Evolutionary conservation across 768 basidiomycete species (phyloP).

Genomic region (Gloeopeniophorella convolvens): DNA sequence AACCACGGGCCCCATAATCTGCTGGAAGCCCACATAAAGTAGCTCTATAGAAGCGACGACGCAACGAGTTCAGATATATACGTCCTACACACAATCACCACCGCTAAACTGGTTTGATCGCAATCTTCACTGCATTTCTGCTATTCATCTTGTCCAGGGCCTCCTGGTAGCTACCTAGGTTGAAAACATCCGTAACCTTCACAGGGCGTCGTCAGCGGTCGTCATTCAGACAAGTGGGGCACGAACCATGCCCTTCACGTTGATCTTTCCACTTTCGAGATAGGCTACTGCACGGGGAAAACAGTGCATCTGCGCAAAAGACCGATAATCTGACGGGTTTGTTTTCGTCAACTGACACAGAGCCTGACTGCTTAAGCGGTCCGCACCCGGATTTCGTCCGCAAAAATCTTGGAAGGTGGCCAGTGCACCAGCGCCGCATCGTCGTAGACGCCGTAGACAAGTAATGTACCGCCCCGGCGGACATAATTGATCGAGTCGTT

Average conservation of each 20-base stretch:
- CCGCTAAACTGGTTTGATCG: slow-evolving; percentile 44
- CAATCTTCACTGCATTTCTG: slow-evolving; percentile 42
- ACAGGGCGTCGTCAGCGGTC: too few species aligned
- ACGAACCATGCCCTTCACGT: slow-evolving; percentile 67
- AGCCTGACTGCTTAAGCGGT: background rate
- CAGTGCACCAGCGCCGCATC: slow-evolving; percentile 80
- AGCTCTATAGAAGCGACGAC: too few species aligned
- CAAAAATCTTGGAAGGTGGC: slow-evolving; percentile 76
- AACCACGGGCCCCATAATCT: too few species aligned
- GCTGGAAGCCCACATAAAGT: too few species aligned
- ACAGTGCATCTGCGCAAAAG: slow-evolving; percentile 81
- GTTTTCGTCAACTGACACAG: background rate
- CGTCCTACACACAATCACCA: too few species aligned
- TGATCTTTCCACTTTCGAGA: slow-evolving; percentile 81
- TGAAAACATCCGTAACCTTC: slow-evolving; percentile 54
- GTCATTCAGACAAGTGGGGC: background rate
- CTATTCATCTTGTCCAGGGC: slow-evolving; percentile 60
- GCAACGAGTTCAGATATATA: too few species aligned
- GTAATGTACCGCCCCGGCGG: slow-evolving; percentile 72
- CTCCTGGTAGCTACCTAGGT: slow-evolving; percentile 51
- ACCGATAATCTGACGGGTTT: slow-evolving; percentile 65
- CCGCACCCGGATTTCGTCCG: slow-evolving; percentile 55
- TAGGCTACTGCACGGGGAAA: slow-evolving; percentile 88
- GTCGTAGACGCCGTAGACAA: slow-evolving; percentile 87
- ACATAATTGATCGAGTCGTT: slow-evolving; percentile 87